These are phyloP conservation scores for Terfezia boudieri DNA, from an alignment of 495 filamentous ascomycete species.

Conservation along the genomic window DNA sequence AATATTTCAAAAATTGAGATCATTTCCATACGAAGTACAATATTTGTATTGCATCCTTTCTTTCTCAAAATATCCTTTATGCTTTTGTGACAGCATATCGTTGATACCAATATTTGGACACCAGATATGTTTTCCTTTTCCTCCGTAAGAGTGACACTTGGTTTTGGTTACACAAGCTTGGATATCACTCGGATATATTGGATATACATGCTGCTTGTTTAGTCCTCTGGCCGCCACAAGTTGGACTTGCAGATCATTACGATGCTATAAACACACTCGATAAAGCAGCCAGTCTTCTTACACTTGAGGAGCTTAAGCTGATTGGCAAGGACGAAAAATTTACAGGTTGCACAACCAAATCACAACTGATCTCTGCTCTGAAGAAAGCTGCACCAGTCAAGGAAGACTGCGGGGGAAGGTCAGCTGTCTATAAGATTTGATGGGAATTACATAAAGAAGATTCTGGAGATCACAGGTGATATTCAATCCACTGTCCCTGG, in stretches of 20 bases:
- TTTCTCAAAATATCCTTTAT: not conserved
- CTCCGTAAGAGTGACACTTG: slow-evolving; percentile 84
- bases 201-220: slow-evolving; percentile 42
- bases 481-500: not conserved
- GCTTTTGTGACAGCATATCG: not conserved
- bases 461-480: slow-evolving; percentile 43
- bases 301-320: slow-evolving; percentile 63
- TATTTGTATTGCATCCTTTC: slow-evolving; percentile 38
- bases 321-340: slow-evolving; percentile 75
- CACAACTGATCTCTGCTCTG: slow-evolving; percentile 43
- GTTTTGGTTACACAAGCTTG: slow-evolving; percentile 60
- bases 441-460: slow-evolving; percentile 43
- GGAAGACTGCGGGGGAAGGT: slow-evolving; percentile 4
- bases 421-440: slow-evolving; percentile 14
- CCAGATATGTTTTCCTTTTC: slow-evolving; percentile 75
- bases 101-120: not conserved
- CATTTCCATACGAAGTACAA: slow-evolving; percentile 63
- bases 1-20: slow-evolving; percentile 56
- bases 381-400: slow-evolving; percentile 7
- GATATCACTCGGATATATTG: slow-evolving; percentile 63
- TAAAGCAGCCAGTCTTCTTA: slow-evolving; percentile 60
- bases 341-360: slow-evolving; percentile 63
- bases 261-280: slow-evolving; percentile 54
- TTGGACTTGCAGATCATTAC: slow-evolving; percentile 49
- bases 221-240: slow-evolving; percentile 27